Conservation (phyloP, 1,284 basidiomycete species). For the Melanopsichium pennsylvanicum region DNA sequence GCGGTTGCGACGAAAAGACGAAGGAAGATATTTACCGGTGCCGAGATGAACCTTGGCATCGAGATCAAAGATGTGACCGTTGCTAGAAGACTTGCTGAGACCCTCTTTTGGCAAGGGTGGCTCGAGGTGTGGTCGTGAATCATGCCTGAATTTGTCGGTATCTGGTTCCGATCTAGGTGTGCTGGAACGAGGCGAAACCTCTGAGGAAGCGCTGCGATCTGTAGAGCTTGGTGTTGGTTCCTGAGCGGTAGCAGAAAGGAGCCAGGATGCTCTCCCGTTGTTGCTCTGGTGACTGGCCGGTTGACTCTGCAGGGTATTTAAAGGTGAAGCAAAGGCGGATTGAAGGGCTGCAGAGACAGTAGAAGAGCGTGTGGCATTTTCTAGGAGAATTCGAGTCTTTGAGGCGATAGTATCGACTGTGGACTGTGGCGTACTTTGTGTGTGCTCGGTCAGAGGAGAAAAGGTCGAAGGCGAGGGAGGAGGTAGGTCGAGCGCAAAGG, state of each 20-base stretch:
- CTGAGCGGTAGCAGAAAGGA: too few relatives aligned
- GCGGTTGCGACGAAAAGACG: slow-evolving; percentile 16
- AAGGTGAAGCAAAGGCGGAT: background rate
- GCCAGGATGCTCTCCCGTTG: background rate
- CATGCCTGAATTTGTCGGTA: background rate
- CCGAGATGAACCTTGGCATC: slow-evolving; percentile 33
- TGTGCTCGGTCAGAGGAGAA: slow-evolving; percentile 1
- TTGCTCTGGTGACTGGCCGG: background rate
- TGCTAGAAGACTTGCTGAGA: slow-evolving; percentile 6
- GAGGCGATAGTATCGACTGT: slow-evolving; percentile 13
- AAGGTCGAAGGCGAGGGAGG: slow-evolving; percentile 8
- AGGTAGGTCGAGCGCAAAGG: background rate
- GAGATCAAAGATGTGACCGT: slow-evolving; percentile 37
- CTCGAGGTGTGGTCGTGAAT: background rate
- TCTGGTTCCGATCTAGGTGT: background rate
- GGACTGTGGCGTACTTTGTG: slow-evolving; percentile 5
- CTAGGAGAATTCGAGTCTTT: background rate
- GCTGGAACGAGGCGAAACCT: too few relatives aligned
- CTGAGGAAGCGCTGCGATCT: too few relatives aligned
- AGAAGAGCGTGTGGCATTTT: background rate
- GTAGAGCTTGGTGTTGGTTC: too few relatives aligned
- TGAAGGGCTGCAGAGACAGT: background rate
- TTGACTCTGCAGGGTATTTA: slow-evolving; percentile 10
- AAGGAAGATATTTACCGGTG: slow-evolving; percentile 21
- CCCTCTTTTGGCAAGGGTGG: slow-evolving; percentile 1